Percentiles rank a stretch among this genome's conserved stretches.
These are phyloP conservation scores for Myochromella boudieri DNA, from an alignment of 768 basidiomycete genomes.

Conservation along the genomic window DNA sequence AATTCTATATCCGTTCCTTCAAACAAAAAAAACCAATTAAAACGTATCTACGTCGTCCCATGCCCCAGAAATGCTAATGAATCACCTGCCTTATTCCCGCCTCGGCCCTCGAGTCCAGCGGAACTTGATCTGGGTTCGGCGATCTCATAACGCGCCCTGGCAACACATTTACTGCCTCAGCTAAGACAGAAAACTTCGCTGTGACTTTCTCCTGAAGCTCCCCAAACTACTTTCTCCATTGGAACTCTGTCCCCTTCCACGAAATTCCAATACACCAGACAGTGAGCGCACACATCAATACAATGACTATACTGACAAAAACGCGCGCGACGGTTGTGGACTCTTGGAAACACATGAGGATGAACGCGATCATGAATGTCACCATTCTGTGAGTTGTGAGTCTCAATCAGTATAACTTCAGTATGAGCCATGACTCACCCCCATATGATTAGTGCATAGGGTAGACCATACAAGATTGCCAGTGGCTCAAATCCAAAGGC, in stretches of 20 bases:
- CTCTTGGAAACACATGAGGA: conserved; percentile 24
- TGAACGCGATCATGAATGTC: conserved; percentile 25
- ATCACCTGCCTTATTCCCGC: too few relatives aligned
- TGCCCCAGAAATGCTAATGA: too few relatives aligned
- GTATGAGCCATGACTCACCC: conserved; percentile 16
- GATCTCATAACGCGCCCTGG: too few relatives aligned
- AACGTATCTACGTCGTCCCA: too few relatives aligned
- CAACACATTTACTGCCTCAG: too few relatives aligned
- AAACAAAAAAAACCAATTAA: too few relatives aligned
- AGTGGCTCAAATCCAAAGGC: background rate
- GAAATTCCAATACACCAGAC: conserved; percentile 24
- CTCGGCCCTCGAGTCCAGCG: too few relatives aligned
- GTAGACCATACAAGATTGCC: conserved; percentile 9
- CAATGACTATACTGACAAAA: conserved; percentile 14
- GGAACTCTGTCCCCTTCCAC: conserved; percentile 15
- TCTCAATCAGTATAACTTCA: background rate
- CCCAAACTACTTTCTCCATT: background rate
- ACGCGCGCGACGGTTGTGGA: conserved; percentile 16
- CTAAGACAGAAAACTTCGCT: too few relatives aligned
- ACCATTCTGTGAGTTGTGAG: conserved; percentile 18
- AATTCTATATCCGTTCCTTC: too few relatives aligned
- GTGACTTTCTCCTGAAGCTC: too few relatives aligned
- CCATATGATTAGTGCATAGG: conserved; percentile 10
- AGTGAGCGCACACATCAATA: conserved; percentile 15
- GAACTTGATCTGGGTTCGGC: too few relatives aligned